phyloP scores from a whole-genome alignment of 2,329 filamentous ascomycete species.

The Nemania sp. region DNA sequence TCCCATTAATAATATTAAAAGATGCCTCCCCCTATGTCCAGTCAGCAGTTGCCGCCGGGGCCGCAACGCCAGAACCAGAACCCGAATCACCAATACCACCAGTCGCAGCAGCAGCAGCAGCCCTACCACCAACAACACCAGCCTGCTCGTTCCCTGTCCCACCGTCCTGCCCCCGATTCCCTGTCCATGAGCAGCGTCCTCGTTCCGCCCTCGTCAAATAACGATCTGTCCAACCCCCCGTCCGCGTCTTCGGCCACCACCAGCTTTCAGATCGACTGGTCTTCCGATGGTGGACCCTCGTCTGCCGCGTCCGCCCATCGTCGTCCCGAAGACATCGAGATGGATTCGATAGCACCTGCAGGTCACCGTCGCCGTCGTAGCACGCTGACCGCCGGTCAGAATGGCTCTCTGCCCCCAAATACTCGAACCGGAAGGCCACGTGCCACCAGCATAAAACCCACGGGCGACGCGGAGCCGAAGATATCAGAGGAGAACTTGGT shows the following conservation, averaged over 20 bases:
- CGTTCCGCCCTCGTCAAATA: slow-evolving; percentile 26
- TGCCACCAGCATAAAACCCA: slow-evolving; percentile 47
- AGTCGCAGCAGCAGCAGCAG: slow-evolving; percentile 37
- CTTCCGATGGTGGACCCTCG: slow-evolving; percentile 47
- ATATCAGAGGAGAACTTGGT: slow-evolving; percentile 59
- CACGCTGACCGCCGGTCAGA: slow-evolving; percentile 61
- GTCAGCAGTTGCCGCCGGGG: slow-evolving; percentile 39
- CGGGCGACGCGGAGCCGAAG: slow-evolving; percentile 57
- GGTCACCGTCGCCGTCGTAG: slow-evolving; percentile 68
- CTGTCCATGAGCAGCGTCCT: slow-evolving; percentile 29
- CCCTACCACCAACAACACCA: slow-evolving; percentile 36
- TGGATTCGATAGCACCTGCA: slow-evolving; percentile 63
- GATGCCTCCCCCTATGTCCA: slow-evolving; percentile 50
- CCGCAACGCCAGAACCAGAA: slow-evolving; percentile 37
- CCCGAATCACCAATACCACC: slow-evolving; percentile 33
- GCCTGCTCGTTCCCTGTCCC: slow-evolving; percentile 42
- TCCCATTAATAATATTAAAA: slow-evolving; percentile 35
- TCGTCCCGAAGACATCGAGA: slow-evolving; percentile 63
- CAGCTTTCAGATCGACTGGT: slow-evolving; percentile 51
- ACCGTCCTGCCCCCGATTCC: slow-evolving; percentile 20
- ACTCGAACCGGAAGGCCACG: slow-evolving; percentile 45
- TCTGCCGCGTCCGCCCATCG: slow-evolving; percentile 44
- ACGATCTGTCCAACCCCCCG: slow-evolving; percentile 49
- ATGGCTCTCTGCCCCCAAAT: slow-evolving; percentile 40
- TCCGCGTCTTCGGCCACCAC: slow-evolving; percentile 52